Conservation (phyloP, 495 filamentous ascomycete genomes). For the Pseudomonodictys pantanalensis region DNA sequence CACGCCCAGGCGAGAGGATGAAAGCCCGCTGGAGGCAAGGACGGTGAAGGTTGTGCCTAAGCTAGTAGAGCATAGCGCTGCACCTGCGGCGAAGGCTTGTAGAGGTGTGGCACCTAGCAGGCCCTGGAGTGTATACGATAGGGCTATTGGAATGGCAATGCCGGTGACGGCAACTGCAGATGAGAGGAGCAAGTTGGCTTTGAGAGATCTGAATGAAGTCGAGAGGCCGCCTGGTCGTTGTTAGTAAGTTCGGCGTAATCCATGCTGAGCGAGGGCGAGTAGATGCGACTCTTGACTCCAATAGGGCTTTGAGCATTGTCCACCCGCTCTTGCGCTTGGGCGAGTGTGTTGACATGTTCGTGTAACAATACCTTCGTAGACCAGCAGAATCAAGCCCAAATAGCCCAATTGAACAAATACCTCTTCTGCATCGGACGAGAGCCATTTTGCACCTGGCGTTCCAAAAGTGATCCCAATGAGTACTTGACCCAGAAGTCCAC, state of each 20-base stretch:
- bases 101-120: slow-evolving; percentile 48
- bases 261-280: too few species aligned
- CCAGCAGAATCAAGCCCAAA: slow-evolving; percentile 68
- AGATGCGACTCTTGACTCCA: too few species aligned
- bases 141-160: slow-evolving; percentile 60
- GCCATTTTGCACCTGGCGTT: slow-evolving; percentile 55
- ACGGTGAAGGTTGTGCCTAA: slow-evolving; percentile 79
- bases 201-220: slow-evolving; percentile 58
- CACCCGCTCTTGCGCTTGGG: too few species aligned
- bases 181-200: slow-evolving; percentile 59
- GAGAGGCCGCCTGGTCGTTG: slow-evolving; percentile 58
- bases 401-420: slow-evolving; percentile 70
- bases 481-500: slow-evolving; percentile 72
- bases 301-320: too few species aligned
- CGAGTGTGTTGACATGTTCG: too few species aligned
- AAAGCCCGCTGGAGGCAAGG: slow-evolving; percentile 55
- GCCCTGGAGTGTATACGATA: slow-evolving; percentile 60
- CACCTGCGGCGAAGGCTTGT: slow-evolving; percentile 71
- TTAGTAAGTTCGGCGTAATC: background rate
- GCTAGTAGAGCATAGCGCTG: slow-evolving; percentile 72
- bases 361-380: slow-evolving; percentile 73
- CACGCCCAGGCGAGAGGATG: slow-evolving; percentile 61
- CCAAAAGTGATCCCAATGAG: slow-evolving; percentile 71
- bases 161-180: slow-evolving; percentile 61
- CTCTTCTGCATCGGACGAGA: slow-evolving; percentile 49